Evolutionary conservation across 2,329 filamentous ascomycete species (phyloP).

Genomic region (Grosmannia serpens): DNA sequence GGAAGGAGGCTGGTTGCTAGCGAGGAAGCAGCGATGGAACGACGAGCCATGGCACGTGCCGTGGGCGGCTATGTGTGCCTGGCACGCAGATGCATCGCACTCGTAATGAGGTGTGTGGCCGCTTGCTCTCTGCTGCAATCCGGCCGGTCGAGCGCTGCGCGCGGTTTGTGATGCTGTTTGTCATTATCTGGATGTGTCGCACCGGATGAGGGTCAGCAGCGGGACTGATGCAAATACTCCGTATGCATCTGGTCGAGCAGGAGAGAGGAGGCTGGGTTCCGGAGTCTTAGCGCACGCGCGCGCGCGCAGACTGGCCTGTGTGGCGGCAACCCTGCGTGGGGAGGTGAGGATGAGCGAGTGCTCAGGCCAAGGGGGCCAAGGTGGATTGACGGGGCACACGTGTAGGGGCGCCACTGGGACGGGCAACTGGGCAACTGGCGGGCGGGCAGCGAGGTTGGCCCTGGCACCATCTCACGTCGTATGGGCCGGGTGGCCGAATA

Average conservation of each 20-base stretch:
- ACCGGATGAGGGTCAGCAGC: not conserved
- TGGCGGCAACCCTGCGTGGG: too few species aligned
- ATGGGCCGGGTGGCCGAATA: not conserved
- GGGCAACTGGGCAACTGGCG: not conserved
- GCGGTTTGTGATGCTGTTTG: not conserved
- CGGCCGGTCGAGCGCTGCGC: too few species aligned
- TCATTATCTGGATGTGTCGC: not conserved
- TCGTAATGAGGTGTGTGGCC: too few species aligned
- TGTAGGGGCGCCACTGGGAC: slow-evolving; percentile 11
- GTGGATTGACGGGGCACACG: slow-evolving; percentile 9
- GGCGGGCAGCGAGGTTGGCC: not conserved
- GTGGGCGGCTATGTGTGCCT: not conserved
- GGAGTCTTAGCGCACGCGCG: not conserved
- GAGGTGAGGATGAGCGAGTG: not conserved
- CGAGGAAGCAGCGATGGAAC: not conserved
- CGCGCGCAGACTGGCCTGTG: too few species aligned
- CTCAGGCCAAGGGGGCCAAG: not conserved
- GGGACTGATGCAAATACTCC: not conserved
- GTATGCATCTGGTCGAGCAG: not conserved
- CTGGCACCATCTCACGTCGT: not conserved
- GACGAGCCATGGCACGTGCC: not conserved
- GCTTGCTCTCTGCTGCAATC: not conserved
- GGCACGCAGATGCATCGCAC: too few species aligned
- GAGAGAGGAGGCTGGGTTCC: not conserved
- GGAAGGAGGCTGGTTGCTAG: slow-evolving; percentile 1